These are phyloP conservation scores for Phialophora tarda DNA, from an alignment of 2,329 filamentous ascomycete species.

Conservation along the genomic window DNA sequence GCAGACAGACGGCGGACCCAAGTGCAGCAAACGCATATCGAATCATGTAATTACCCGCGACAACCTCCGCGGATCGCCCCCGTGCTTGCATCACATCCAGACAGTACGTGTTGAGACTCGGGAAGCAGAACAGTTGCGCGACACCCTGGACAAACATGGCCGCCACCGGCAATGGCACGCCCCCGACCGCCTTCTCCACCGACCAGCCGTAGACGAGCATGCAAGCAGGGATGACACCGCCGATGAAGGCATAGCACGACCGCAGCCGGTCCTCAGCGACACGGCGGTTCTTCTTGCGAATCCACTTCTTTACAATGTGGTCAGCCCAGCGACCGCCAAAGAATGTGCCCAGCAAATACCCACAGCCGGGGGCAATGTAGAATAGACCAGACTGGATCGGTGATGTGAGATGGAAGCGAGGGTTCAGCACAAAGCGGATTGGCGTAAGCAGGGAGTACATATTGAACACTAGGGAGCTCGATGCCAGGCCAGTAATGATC, in stretches of 20 bases:
- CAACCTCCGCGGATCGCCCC: slow-evolving; percentile 70
- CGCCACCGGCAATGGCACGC: slow-evolving; percentile 66
- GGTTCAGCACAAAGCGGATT: slow-evolving; percentile 75
- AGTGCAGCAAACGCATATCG: slow-evolving; percentile 76
- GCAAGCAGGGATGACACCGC: slow-evolving; percentile 63
- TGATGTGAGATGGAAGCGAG: slow-evolving; percentile 70
- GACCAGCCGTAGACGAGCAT: slow-evolving; percentile 74
- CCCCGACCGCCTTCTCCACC: slow-evolving; percentile 61
- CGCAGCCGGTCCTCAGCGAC: slow-evolving; percentile 72
- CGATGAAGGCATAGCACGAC: slow-evolving; percentile 63
- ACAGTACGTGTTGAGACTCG: slow-evolving; percentile 78
- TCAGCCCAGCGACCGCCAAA: slow-evolving; percentile 76
- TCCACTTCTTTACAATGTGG: slow-evolving; percentile 68
- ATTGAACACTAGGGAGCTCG: slow-evolving; percentile 72
- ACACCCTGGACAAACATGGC: slow-evolving; percentile 77
- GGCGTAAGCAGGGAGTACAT: slow-evolving; percentile 73
- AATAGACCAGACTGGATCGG: slow-evolving; percentile 73
- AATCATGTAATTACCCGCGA: slow-evolving; percentile 79
- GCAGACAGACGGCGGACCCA: slow-evolving; percentile 73
- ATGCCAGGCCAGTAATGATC: slow-evolving; percentile 65
- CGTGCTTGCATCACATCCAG: slow-evolving; percentile 75
- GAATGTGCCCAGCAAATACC: slow-evolving; percentile 72
- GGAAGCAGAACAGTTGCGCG: slow-evolving; percentile 76
- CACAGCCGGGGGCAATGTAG: slow-evolving; percentile 74
- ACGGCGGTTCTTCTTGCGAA: slow-evolving; percentile 63